Conservation (phyloP, 768 basidiomycete genomes). For the Scleroderma citrinum region DNA sequence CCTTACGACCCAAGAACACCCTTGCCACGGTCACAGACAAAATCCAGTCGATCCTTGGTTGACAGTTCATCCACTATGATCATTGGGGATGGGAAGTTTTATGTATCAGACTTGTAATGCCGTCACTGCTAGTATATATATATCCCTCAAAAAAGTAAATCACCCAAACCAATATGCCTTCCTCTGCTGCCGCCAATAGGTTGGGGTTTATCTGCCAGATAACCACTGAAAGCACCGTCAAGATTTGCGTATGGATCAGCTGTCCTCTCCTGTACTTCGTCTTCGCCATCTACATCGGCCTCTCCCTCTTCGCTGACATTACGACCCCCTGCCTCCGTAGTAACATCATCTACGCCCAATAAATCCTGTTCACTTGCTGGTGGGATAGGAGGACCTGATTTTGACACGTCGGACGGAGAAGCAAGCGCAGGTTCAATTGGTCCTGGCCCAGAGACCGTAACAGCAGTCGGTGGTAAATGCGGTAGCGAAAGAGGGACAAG, state of each 20-base stretch:
- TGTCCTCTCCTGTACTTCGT: slow-evolving; percentile 26
- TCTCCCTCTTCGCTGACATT: slow-evolving; percentile 9
- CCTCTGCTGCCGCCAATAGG: slow-evolving; percentile 44
- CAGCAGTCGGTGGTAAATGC: slow-evolving; percentile 36
- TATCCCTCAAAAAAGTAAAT: slow-evolving; percentile 52
- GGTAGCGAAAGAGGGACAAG: slow-evolving; percentile 56
- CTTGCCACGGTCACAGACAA: slow-evolving; percentile 24
- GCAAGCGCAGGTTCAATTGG: slow-evolving; percentile 25
- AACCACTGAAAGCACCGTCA: slow-evolving; percentile 69
- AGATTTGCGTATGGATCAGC: slow-evolving; percentile 82
- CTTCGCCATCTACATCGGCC: slow-evolving; percentile 31
- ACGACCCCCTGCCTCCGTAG: neutral
- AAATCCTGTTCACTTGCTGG: slow-evolving; percentile 12
- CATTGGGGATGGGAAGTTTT: neutral
- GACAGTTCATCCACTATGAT: slow-evolving; percentile 4
- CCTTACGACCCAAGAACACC: slow-evolving; percentile 53
- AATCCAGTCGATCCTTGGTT: slow-evolving; percentile 26
- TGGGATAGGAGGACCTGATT: slow-evolving; percentile 30
- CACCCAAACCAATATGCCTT: slow-evolving; percentile 51
- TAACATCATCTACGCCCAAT: slow-evolving; percentile 12
- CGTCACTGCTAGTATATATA: slow-evolving; percentile 1
- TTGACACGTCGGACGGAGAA: slow-evolving; percentile 21
- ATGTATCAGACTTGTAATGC: neutral
- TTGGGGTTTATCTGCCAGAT: slow-evolving; percentile 65
- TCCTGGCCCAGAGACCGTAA: slow-evolving; percentile 57